Base-by-base conservation (phyloP, 306 rosid genomes). In the Prunus campanulata region DNA sequence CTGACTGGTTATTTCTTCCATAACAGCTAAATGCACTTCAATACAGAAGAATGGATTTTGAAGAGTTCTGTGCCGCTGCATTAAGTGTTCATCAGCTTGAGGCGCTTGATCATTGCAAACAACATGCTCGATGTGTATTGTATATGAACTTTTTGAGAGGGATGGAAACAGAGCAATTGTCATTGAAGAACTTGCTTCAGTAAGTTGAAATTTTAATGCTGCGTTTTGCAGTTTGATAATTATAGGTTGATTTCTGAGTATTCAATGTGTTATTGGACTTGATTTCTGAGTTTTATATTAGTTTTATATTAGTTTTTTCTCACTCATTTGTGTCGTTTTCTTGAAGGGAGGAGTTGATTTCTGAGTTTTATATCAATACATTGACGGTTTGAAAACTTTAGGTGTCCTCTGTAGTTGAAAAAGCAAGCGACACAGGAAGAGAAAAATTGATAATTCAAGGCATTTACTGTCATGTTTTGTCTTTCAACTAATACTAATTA, bases 41-140 rank as follows among this genome's bases (percentile, higher is more conserved):
- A 80, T 92, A 91, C 82, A 89, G 98, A 89, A 90, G 99, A 83
- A 92, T 89, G 99, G 98, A 96, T 78, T 96, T 90, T 84, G 98
- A 92, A 78, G 99, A 96, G 86, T 96, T 96, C 79, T 91, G 97
- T 78, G 97, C 98, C 0, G 92, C 99, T 86, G 87, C 98, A 20
- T 78, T 88, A 67, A 91, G 98, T 66, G 96, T 96, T 44, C 96
- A 92, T 85, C 98, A 96, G 89, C 93, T 96, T 8, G 98, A 92
- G 88, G 97, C 98, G 54, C 98, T 96, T 25, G 96, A 89, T 74
- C 92, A 89, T 2, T 96, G 99, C 96, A 97, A 96, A 67, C 97
- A 91, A 73, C 98, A 92, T 76, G 97, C 99, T 2, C 97, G 96
- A 51, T 91, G 96, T 25, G 27, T 25, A 25, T 25, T 71, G 98